Conservation (phyloP, 73 alveolate species). For the Paramecium caudatum region DNA sequence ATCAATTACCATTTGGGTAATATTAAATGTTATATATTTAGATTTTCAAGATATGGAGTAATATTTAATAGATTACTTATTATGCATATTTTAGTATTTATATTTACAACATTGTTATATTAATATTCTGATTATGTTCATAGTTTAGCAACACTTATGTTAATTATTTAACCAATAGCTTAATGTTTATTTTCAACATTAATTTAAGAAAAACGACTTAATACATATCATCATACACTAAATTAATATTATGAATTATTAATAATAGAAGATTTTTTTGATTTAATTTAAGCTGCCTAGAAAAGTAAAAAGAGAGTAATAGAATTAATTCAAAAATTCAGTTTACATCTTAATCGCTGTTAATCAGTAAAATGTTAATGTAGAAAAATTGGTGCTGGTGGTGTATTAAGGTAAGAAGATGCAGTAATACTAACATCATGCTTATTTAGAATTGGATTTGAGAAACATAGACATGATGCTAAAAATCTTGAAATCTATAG, state of each 20-base stretch:
- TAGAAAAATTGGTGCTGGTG: slow-evolving; percentile 24
- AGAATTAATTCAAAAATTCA: slow-evolving; percentile 9
- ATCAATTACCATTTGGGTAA: slow-evolving; percentile 55
- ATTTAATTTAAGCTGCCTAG: neutral
- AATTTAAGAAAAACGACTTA: neutral
- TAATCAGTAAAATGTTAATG: slow-evolving; percentile 21
- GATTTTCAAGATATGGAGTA: neutral
- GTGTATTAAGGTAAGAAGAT: slow-evolving; percentile 31
- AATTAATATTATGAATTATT: slow-evolving; percentile 51
- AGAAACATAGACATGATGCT: slow-evolving; percentile 3
- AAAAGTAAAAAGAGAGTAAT: neutral
- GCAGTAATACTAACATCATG: slow-evolving; percentile 31
- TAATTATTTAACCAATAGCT: neutral
- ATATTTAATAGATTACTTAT: neutral
- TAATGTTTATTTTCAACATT: neutral
- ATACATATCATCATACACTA: slow-evolving; percentile 4
- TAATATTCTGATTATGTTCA: neutral
- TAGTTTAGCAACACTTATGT: neutral
- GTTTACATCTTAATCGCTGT: slow-evolving; percentile 30
- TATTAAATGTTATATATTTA: neutral
- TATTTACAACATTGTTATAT: neutral
- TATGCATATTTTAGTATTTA: neutral
- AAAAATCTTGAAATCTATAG: slow-evolving; percentile 25
- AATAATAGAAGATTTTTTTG: slow-evolving; percentile 53
- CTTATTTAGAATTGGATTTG: slow-evolving; percentile 45